phyloP scores from a whole-genome alignment of 1,284 basidiomycete species.

The Fomitopsis palustris region DNA sequence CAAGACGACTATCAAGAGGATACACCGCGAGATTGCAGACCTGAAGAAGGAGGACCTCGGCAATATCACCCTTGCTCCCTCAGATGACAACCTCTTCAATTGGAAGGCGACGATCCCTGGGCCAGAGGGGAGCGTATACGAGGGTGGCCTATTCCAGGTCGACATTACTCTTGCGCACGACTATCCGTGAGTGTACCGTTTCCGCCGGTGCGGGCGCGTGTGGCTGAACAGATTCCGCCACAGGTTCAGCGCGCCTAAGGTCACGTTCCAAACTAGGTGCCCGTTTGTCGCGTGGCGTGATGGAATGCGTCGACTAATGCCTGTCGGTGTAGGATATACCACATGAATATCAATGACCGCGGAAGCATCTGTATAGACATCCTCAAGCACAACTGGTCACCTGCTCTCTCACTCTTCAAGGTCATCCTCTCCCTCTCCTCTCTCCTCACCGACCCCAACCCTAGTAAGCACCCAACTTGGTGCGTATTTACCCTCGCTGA shows the following conservation, averaged over 20 bases:
- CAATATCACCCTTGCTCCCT: constrained; percentile 66
- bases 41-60: constrained; percentile 80
- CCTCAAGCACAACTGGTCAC: constrained; percentile 88
- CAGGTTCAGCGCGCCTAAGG: constrained; percentile 83
- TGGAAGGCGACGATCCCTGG: constrained; percentile 70
- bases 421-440: constrained; percentile 87
- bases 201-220: neutral
- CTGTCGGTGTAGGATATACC: constrained; percentile 65
- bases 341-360: constrained; percentile 86
- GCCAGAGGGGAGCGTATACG: constrained; percentile 83
- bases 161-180: constrained; percentile 70
- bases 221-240: constrained; percentile 1
- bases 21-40: constrained; percentile 84
- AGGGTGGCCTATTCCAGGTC: constrained; percentile 81
- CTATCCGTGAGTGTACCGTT: constrained; percentile 70
- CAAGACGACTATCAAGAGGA: constrained; percentile 83
- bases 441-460: constrained; percentile 87
- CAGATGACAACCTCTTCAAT: constrained; percentile 45
- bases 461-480: constrained; percentile 49
- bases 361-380: constrained; percentile 79
- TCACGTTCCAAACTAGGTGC: constrained; percentile 75
- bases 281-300: neutral
- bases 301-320: neutral
- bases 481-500: neutral
- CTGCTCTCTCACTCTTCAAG: constrained; percentile 87